Evolutionary conservation across 2,329 filamentous ascomycete genomes (phyloP), one percentile per base, ranked within the genome.

Genomic region (Ilyonectria mors-panacis): DNA sequence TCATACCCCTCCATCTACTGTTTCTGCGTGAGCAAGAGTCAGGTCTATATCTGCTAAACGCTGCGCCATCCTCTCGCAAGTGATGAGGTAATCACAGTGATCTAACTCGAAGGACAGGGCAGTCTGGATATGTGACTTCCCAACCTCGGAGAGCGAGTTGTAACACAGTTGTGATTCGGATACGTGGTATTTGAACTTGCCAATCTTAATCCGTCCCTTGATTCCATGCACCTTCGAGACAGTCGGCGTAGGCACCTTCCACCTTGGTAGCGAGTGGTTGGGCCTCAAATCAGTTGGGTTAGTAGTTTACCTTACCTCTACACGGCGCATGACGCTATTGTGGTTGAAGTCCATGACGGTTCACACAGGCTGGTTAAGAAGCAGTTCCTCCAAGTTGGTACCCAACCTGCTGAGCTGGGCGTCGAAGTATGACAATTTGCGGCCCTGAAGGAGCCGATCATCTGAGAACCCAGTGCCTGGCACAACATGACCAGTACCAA

Each of bases 131-230:
- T 93, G 91, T 69, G 92, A 87, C 80, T 92, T 90, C 80, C 95
- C 93, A 4, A 89, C 83, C 0, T 85, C 81, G 0, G 89, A 88
- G 71, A 95, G 80, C 17, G 92, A 94, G 83, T 95, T 95, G 83
- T 90, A 95, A 83, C 96, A 96, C 2, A 95, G 84, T 77, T 95
- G 92, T 0, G 93, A 93, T 78, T 96, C 93, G 56, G 87, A 91
- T 80, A 88, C 89, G 77, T 95, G 92, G 68, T 96, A 93, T 70
- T 85, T 87, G 85, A 95, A 95, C 82, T 95, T 95, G 72, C 86
- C 86, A 70, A 89, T 92, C 76, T 88, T 85, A 6, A 91, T 83
- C 12, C 93, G 89, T 19, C 86, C 83, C 83, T 96, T 95, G 77
- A 93, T 89, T 3, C 93, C 93, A 5, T 83, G 84, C 1, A 93